A percentile compares a stretch with the other conserved stretches of the same genome.
Evolutionary conservation across 2,329 filamentous ascomycete genomes (phyloP).

Genomic region (Fusarium verticillioides): DNA sequence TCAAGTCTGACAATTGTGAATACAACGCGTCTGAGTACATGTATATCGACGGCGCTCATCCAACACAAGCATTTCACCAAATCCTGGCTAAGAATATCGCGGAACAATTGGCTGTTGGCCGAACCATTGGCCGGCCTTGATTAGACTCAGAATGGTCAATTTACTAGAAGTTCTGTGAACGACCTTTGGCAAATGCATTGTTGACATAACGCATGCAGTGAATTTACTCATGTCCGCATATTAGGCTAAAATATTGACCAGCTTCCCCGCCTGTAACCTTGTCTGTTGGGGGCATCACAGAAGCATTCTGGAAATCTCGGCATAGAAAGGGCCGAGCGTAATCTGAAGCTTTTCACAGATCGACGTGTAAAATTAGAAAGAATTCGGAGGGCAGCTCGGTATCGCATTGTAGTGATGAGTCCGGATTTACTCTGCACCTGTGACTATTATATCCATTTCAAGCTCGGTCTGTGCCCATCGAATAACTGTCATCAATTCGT

Average conservation of each 20-base stretch:
- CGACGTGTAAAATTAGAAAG: neutral
- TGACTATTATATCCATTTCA: too few species aligned
- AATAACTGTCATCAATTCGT: too few species aligned
- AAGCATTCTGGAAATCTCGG: neutral
- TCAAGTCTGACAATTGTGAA: conserved; percentile 4
- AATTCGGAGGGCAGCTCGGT: accelerated
- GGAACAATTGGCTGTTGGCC: neutral
- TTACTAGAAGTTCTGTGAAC: accelerated
- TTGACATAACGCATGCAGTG: neutral
- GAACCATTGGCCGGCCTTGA: neutral
- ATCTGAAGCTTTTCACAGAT: neutral
- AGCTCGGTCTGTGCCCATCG: accelerated
- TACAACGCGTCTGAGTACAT: conserved; percentile 15
- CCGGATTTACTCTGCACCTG: accelerated
- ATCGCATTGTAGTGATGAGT: too few species aligned
- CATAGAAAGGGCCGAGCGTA: neutral
- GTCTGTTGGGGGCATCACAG: neutral
- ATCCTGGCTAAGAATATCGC: conserved; percentile 8
- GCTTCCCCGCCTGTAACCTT: neutral
- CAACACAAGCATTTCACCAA: conserved; percentile 17
- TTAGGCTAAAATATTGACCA: neutral
- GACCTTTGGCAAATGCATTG: accelerated
- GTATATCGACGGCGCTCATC: conserved; percentile 23
- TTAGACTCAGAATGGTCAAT: neutral
- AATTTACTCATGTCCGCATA: neutral